These are phyloP conservation scores for Phytopythium boreale DNA, from an alignment of 352 stramenopile species.

Conservation along the genomic window DNA sequence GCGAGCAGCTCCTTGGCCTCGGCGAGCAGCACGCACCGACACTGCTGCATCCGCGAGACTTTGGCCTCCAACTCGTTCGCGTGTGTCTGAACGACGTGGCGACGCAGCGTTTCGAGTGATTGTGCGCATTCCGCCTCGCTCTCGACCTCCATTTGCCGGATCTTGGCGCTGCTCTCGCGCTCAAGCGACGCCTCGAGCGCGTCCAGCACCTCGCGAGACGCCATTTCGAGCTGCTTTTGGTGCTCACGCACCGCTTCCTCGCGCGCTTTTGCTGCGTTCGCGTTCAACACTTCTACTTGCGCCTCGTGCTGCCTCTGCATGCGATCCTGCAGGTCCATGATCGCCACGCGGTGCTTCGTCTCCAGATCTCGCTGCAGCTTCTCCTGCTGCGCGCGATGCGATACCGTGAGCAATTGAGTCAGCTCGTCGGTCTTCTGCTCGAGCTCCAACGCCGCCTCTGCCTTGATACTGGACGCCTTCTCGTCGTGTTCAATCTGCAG, in stretches of 20 bases:
- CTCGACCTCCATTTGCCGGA: conserved; percentile 41
- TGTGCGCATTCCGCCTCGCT: conserved; percentile 34
- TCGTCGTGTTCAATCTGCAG: conserved; percentile 42
- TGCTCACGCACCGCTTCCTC: conserved; percentile 15
- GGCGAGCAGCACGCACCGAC: conserved; percentile 33
- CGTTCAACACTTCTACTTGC: conserved; percentile 20
- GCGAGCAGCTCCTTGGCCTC: conserved; percentile 42
- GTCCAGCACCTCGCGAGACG: conserved; percentile 33
- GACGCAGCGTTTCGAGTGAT: conserved; percentile 31
- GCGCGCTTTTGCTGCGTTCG: conserved; percentile 19
- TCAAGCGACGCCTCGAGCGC: conserved; percentile 37
- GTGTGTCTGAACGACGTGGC: conserved; percentile 24
- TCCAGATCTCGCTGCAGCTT: conserved; percentile 39
- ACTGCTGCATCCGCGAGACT: conserved; percentile 38
- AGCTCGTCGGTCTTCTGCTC: conserved; percentile 41
- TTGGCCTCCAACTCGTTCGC: conserved; percentile 42
- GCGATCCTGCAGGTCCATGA: conserved; percentile 51
- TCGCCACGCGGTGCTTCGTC: conserved; percentile 37
- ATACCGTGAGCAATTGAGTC: conserved; percentile 29
- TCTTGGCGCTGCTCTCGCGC: conserved; percentile 29
- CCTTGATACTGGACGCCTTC: conserved; percentile 21
- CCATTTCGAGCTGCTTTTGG: conserved; percentile 23
- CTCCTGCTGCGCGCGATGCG: conserved; percentile 34
- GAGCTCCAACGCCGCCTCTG: conserved; percentile 21
- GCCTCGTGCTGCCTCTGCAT: conserved; percentile 32